phyloP scores from a whole-genome alignment of 1,284 basidiomycete genomes.

The Tylopilus microsporus region DNA sequence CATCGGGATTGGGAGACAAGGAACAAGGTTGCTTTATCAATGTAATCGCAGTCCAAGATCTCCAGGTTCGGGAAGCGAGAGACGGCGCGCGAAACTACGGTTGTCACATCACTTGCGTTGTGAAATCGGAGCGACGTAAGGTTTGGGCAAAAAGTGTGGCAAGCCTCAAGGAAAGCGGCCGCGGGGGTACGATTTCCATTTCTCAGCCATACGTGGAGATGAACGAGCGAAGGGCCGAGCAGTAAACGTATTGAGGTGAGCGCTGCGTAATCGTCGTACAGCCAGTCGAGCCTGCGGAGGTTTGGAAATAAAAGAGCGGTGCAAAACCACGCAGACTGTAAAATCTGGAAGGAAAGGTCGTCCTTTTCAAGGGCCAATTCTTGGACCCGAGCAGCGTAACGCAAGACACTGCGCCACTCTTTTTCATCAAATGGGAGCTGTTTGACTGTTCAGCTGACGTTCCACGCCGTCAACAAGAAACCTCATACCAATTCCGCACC shows the following conservation, averaged over 20 bases:
- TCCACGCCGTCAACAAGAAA: background rate
- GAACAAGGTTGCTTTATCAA: background rate
- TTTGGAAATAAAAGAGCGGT: slow-evolving; percentile 14
- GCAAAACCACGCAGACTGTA: slow-evolving; percentile 7
- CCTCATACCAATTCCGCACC: background rate
- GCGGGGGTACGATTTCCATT: background rate
- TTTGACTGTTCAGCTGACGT: background rate
- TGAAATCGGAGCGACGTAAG: background rate
- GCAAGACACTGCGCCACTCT: slow-evolving; percentile 4
- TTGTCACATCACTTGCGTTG: background rate
- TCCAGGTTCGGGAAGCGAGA: background rate
- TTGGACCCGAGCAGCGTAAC: slow-evolving; percentile 10
- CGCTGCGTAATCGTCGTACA: background rate
- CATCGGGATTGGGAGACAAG: background rate
- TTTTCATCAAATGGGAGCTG: slow-evolving; percentile 5
- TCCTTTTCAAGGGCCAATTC: background rate
- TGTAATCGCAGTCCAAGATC: background rate
- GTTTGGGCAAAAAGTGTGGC: background rate
- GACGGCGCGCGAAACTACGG: slow-evolving; percentile 7
- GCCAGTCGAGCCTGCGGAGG: slow-evolving; percentile 11
- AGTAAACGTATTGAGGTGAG: slow-evolving; percentile 3
- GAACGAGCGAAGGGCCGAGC: slow-evolving; percentile 15
- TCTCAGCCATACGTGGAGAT: background rate
- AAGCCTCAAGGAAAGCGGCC: background rate
- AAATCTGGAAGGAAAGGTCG: background rate